These are phyloP conservation scores for Cyberlindnera sargentensis DNA, from an alignment of 805 yeast genomes.

Conservation along the genomic window DNA sequence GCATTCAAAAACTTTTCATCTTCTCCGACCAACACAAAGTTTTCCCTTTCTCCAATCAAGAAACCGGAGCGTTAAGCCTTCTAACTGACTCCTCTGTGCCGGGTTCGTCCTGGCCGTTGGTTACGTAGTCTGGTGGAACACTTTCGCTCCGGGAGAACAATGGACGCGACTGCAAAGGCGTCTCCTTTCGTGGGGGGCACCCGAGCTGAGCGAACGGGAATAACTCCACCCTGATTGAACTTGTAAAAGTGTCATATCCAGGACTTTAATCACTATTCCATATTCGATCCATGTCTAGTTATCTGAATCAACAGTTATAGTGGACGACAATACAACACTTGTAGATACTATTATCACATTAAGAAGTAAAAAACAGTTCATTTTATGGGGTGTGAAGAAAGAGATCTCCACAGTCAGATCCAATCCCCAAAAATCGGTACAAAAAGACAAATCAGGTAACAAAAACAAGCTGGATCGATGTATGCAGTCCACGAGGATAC, in stretches of 20 bases:
- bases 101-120: constrained; percentile 28
- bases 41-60: constrained; percentile 9
- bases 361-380: not conserved
- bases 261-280: constrained; percentile 26
- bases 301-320: not conserved
- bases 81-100: constrained; percentile 19
- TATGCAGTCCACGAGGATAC: too few relatives aligned
- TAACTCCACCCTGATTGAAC: constrained; percentile 27
- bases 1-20: not conserved
- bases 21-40: not conserved
- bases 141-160: constrained; percentile 26
- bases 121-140: constrained; percentile 22
- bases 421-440: too few relatives aligned
- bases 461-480: too few relatives aligned
- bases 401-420: too few relatives aligned
- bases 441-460: too few relatives aligned
- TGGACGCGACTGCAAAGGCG: too few relatives aligned
- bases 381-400: not conserved
- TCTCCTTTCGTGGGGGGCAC: too few relatives aligned
- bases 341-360: not conserved
- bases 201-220: not conserved
- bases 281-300: constrained; percentile 8
- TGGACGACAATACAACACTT: not conserved
- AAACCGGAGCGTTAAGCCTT: constrained; percentile 20
- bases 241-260: constrained; percentile 5